Conservation (phyloP, 108 stramenopile species). For the Pseudonitzschia multistriata region DNA sequence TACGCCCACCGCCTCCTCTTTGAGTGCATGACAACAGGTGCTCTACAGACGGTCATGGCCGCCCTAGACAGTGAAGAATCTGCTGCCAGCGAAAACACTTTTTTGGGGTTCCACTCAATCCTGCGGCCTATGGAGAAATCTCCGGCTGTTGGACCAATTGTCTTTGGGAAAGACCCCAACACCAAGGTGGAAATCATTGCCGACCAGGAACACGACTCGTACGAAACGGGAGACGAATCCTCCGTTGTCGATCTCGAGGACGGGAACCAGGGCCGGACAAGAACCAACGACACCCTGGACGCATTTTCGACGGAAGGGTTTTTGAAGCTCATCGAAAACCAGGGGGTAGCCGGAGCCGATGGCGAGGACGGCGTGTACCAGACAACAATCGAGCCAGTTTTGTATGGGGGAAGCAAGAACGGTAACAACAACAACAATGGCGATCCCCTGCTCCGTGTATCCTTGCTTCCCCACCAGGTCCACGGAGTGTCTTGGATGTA, state of each 20-base stretch:
- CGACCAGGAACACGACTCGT: background rate
- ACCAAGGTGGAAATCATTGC: background rate
- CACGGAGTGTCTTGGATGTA: slow-evolving; percentile 80
- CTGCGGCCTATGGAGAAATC: slow-evolving; percentile 19
- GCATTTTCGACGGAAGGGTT: slow-evolving; percentile 55
- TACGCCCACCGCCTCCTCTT: slow-evolving; percentile 41
- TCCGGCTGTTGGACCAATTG: slow-evolving; percentile 22
- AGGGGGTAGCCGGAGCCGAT: slow-evolving; percentile 24
- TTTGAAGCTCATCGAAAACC: slow-evolving; percentile 54
- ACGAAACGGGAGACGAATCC: background rate
- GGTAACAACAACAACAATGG: too few species aligned
- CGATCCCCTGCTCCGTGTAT: slow-evolving; percentile 13
- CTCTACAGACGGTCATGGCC: slow-evolving; percentile 41
- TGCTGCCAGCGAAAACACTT: slow-evolving; percentile 24
- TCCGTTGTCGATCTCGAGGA: background rate
- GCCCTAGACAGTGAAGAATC: slow-evolving; percentile 35
- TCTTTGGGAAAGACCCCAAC: slow-evolving; percentile 16
- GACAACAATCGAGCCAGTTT: background rate
- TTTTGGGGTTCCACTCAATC: slow-evolving; percentile 13
- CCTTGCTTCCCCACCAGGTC: slow-evolving; percentile 65
- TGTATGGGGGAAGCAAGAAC: background rate
- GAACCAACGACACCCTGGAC: slow-evolving; percentile 5
- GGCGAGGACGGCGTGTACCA: background rate
- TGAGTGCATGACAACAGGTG: slow-evolving; percentile 32
- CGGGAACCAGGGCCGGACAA: slow-evolving; percentile 1